Conservation (phyloP, 192 early-diverging fungal species). For the Backusella circina region DNA sequence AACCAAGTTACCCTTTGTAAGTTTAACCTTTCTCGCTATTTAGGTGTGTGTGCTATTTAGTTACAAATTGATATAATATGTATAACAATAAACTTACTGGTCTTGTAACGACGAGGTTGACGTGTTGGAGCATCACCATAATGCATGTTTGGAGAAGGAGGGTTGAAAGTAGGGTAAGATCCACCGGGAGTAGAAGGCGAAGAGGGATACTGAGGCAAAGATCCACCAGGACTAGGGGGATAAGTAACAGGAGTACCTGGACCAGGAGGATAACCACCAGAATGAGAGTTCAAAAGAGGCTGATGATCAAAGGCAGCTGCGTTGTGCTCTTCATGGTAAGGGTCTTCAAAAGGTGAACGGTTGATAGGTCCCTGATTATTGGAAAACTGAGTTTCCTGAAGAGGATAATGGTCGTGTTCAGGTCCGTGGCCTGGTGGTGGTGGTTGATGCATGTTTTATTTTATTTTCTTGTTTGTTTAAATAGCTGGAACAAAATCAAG, state of each 20-base stretch:
- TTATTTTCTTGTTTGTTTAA: neutral
- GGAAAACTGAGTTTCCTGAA: slow-evolving; percentile 33
- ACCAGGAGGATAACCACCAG: slow-evolving; percentile 25
- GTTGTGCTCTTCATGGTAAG: slow-evolving; percentile 19
- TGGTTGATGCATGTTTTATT: slow-evolving; percentile 23
- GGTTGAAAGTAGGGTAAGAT: slow-evolving; percentile 4
- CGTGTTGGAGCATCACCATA: slow-evolving; percentile 40
- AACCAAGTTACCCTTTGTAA: slow-evolving; percentile 67
- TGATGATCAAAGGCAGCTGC: slow-evolving; percentile 9
- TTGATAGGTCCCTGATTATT: slow-evolving; percentile 19
- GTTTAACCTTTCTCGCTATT: slow-evolving; percentile 40
- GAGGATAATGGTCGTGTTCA: slow-evolving; percentile 33
- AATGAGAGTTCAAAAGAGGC: slow-evolving; percentile 16
- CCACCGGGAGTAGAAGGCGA: slow-evolving; percentile 20
- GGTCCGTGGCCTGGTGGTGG: slow-evolving; percentile 3
- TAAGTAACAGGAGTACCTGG: slow-evolving; percentile 15
- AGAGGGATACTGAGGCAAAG: slow-evolving; percentile 18
- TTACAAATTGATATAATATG: neutral
- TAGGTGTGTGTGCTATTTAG: neutral
- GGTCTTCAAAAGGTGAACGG: slow-evolving; percentile 30
- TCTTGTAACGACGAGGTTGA: slow-evolving; percentile 49
- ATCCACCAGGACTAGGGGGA: slow-evolving; percentile 3
- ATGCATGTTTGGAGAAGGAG: slow-evolving; percentile 32
- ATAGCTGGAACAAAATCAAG: neutral
- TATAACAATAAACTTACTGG: slow-evolving; percentile 28